These are phyloP conservation scores for Hibiscus tridactylites DNA, from an alignment of 345 rosid species.

Conservation along the genomic window DNA sequence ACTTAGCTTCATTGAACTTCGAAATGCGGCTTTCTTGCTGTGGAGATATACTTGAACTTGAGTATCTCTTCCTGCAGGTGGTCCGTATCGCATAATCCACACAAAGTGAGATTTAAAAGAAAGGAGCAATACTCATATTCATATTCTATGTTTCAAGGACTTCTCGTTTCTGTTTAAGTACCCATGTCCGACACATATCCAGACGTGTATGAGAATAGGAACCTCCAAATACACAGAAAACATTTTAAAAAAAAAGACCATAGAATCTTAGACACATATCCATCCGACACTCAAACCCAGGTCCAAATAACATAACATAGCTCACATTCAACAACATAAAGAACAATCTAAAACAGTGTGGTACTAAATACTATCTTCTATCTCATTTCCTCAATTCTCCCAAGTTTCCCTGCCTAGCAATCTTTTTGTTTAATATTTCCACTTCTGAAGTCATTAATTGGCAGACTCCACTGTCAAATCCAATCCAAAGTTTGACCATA, in stretches of 20 bases:
- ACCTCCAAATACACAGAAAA: neutral
- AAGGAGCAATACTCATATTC: neutral
- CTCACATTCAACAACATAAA: neutral
- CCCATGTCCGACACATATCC: neutral
- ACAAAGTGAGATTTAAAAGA: neutral
- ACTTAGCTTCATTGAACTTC: conserved; percentile 51
- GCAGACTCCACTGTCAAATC: neutral
- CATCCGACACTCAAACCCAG: neutral
- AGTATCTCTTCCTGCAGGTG: conserved; percentile 60
- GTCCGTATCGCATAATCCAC: neutral
- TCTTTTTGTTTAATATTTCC: neutral
- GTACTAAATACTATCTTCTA: neutral
- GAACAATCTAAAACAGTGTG: neutral
- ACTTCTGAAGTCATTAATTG: neutral
- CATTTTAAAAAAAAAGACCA: neutral
- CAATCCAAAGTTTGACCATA: neutral
- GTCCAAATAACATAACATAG: neutral
- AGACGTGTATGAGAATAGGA: neutral
- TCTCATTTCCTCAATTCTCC: neutral
- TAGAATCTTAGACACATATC: neutral
- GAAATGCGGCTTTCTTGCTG: conserved; percentile 36
- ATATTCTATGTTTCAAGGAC: neutral
- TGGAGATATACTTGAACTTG: conserved; percentile 50
- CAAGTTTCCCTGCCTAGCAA: neutral
- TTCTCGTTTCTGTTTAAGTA: neutral